Percentiles rank a stretch among this genome's conserved stretches.
Evolutionary conservation across 768 basidiomycete species (phyloP).

Genomic region (Pleurotus pulmonarius): DNA sequence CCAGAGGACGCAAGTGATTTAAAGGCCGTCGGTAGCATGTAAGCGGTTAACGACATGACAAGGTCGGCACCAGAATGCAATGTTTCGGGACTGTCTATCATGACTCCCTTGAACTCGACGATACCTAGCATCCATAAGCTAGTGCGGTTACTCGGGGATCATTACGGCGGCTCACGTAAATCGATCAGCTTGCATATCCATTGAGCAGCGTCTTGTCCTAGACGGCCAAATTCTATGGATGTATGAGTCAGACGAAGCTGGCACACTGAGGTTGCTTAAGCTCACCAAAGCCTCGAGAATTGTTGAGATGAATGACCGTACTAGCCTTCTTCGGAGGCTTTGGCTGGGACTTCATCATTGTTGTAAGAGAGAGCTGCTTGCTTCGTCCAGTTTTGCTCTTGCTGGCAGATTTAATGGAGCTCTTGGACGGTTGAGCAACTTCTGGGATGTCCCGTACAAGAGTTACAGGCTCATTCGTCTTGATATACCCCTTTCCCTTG

Average conservation of each 20-base stretch:
- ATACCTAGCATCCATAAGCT: slow-evolving; percentile 36
- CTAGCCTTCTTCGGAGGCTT: slow-evolving; percentile 49
- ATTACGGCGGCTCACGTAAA: slow-evolving; percentile 38
- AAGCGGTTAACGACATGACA: slow-evolving; percentile 72
- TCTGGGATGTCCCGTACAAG: slow-evolving; percentile 53
- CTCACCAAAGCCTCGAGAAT: slow-evolving; percentile 62
- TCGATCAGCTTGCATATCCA: slow-evolving; percentile 79
- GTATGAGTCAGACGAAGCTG: neutral
- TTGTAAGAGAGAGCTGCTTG: slow-evolving; percentile 60
- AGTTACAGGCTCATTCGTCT: slow-evolving; percentile 53
- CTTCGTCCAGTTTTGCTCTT: slow-evolving; percentile 20
- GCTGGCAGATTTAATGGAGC: slow-evolving; percentile 18
- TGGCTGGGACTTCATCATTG: slow-evolving; percentile 62
- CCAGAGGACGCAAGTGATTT: slow-evolving; percentile 32
- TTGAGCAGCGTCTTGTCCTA: slow-evolving; percentile 63
- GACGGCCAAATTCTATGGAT: slow-evolving; percentile 68
- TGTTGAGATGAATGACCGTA: slow-evolving; percentile 65
- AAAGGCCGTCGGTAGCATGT: slow-evolving; percentile 69
- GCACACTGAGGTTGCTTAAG: neutral
- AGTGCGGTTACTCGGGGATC: too few species aligned
- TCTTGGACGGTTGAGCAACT: slow-evolving; percentile 14
- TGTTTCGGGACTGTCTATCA: slow-evolving; percentile 73
- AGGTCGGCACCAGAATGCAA: slow-evolving; percentile 75
- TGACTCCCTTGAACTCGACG: slow-evolving; percentile 58
- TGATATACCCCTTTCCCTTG: slow-evolving; percentile 68